Percentiles rank a stretch among this genome's conserved stretches.
phyloP scores from a whole-genome alignment of 1,284 basidiomycete species.

The Moesziomyces antarcticus region DNA sequence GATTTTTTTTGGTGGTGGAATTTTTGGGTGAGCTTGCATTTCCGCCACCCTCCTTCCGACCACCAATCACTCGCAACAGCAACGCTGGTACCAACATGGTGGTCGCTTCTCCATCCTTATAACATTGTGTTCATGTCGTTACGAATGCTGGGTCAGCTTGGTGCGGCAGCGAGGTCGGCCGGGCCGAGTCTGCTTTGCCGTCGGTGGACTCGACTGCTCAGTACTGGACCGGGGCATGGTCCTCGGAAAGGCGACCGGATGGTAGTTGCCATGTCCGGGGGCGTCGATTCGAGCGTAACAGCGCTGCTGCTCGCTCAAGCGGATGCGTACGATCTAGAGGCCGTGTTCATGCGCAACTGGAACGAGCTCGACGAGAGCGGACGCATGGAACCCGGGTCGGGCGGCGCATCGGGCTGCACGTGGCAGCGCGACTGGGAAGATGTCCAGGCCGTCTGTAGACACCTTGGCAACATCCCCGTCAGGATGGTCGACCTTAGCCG shows the following conservation, averaged over 20 bases:
- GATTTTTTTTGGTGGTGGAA: background rate
- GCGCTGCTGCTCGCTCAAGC: constrained; percentile 53
- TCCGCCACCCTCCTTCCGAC: background rate
- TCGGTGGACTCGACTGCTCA: too few species aligned
- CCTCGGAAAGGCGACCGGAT: constrained; percentile 72
- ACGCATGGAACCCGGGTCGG: constrained; percentile 69
- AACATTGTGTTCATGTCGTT: too few species aligned
- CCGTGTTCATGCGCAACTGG: constrained; percentile 97
- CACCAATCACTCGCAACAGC: too few species aligned
- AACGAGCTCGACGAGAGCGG: constrained; percentile 72
- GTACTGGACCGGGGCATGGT: constrained; percentile 3
- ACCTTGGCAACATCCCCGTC: constrained; percentile 75
- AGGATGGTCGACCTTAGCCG: constrained; percentile 50
- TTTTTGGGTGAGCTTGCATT: background rate
- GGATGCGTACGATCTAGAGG: constrained; percentile 75
- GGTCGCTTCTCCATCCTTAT: too few species aligned
- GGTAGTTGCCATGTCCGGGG: constrained; percentile 92
- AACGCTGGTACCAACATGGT: too few species aligned
- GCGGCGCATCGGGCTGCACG: constrained; percentile 76
- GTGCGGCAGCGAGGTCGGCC: too few species aligned
- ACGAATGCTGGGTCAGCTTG: too few species aligned
- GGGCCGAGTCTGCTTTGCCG: too few species aligned
- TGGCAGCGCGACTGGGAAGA: constrained; percentile 97
- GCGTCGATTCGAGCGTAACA: constrained; percentile 82
- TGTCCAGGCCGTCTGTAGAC: constrained; percentile 81